Evolutionary conservation across 2,329 filamentous ascomycete species (phyloP), one percentile per base, ranked within the genome.

Genomic region (Calonectria hongkongensis): DNA sequence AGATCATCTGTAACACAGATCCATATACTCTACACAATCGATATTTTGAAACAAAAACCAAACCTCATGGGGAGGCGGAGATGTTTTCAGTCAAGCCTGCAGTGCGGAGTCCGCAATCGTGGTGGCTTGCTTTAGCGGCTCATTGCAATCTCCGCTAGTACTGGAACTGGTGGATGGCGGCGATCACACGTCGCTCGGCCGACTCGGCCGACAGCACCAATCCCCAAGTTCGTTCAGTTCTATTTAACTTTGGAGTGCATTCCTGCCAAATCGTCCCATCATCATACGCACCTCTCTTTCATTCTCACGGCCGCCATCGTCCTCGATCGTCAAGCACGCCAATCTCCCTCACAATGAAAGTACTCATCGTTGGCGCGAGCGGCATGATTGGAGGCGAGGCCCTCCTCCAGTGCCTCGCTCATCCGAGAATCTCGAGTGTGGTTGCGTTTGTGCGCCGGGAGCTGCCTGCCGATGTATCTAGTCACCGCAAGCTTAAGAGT

Each of bases 341-440:
- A n/a, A n/a, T 25, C 54, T 48, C 43, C 27, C 10, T 43, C 65
- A 64, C 9, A 36, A 84, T 85, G 83, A 85, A 85, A 64, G 71
- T 85, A 64, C 82, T 85, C 47, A 77, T 85, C 18, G 76, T 78
- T 16, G 83, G 83, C 36, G 83, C 82, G 0, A 82, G 77, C 15
- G 83, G 83, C 1, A 78, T 74, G 6, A 83, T 85, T 51, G 83
- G 83, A 60, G 69, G 82, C 58, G 81, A 79, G 62, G 82, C 75
- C 9, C 76, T 85, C 13, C 70, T 48, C 13, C 82, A 83, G 50
- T 82, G 82, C 18, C 83, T 85, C 36, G 72, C 75, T 1, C 81
- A 82, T 62, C 81, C 82, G 4, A 66, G 48, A 0, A 76, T 85
- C 15, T 76, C 81, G 0, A 76, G 54, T 1, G 79, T 84, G 5